phyloP scores from a whole-genome alignment of 108 stramenopile species.

The Stephanodiscus minutulus region DNA sequence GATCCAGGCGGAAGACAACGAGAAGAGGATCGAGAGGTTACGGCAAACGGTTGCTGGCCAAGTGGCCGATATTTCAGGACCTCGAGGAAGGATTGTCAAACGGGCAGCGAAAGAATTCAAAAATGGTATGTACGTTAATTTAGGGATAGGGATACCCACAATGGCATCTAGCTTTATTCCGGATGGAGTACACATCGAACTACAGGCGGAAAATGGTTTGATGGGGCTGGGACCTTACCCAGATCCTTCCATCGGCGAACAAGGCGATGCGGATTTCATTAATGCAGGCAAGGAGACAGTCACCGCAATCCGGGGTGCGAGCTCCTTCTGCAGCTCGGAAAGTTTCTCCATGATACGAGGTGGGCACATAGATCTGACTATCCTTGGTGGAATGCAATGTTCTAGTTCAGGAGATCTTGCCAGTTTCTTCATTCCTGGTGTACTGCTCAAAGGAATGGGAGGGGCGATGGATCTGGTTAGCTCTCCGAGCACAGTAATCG shows the following conservation, averaged over 20 bases:
- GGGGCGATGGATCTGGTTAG: slow-evolving; percentile 95
- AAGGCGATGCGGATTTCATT: slow-evolving; percentile 86
- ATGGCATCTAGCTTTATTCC: slow-evolving; percentile 88
- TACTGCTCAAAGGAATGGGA: slow-evolving; percentile 92
- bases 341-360: slow-evolving; percentile 95
- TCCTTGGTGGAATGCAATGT: slow-evolving; percentile 91
- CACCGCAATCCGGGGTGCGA: slow-evolving; percentile 74
- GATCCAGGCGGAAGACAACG: slow-evolving; percentile 73
- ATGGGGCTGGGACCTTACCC: slow-evolving; percentile 92
- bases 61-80: slow-evolving; percentile 54
- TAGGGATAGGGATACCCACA: slow-evolving; percentile 92
- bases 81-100: slow-evolving; percentile 80
- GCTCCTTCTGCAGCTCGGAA: slow-evolving; percentile 76
- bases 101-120: slow-evolving; percentile 91
- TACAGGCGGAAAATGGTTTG: slow-evolving; percentile 93
- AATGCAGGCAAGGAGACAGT: slow-evolving; percentile 96
- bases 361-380: slow-evolving; percentile 89
- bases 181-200: slow-evolving; percentile 82
- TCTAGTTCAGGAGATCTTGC: slow-evolving; percentile 88
- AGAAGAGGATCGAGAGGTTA: slow-evolving; percentile 90
- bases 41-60: slow-evolving; percentile 45
- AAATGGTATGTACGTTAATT: slow-evolving; percentile 95
- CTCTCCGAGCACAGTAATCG: slow-evolving; percentile 82
- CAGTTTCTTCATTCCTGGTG: slow-evolving; percentile 95
- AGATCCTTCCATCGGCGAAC: slow-evolving; percentile 57